Conservation (phyloP, 768 basidiomycete species). For the Mycena capillaripes region DNA sequence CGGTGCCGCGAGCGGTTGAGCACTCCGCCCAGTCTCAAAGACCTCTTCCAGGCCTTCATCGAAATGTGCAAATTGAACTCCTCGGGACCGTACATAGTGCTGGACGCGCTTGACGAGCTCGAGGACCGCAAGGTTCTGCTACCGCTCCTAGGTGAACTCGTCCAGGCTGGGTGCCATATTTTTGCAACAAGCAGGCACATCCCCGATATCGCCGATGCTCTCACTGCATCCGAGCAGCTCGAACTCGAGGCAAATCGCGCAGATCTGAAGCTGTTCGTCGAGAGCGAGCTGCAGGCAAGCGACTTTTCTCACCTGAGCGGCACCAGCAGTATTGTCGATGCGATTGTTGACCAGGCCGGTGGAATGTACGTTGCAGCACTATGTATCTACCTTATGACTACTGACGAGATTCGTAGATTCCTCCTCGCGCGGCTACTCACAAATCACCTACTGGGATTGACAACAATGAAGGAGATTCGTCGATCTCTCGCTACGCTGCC, state of each 20-base stretch:
- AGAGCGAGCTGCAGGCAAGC: conserved; percentile 23
- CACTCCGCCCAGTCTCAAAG: conserved; percentile 20
- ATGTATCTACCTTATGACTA: background rate
- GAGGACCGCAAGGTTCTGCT: conserved; percentile 24
- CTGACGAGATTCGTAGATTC: conserved; percentile 17
- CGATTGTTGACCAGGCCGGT: conserved; percentile 22
- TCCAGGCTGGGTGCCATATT: conserved; percentile 7
- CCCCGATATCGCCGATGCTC: conserved; percentile 25
- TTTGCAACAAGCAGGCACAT: conserved; percentile 29
- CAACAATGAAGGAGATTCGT: conserved; percentile 24
- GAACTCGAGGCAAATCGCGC: conserved; percentile 24
- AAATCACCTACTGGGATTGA: conserved; percentile 23
- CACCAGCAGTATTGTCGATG: conserved; percentile 6
- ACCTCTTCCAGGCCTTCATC: conserved; percentile 8
- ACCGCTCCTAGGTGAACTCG: conserved; percentile 24
- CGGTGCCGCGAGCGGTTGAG: conserved; percentile 26
- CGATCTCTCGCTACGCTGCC: conserved; percentile 18
- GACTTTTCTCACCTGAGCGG: conserved; percentile 5
- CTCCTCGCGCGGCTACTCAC: conserved; percentile 29
- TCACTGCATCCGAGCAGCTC: conserved; percentile 2
- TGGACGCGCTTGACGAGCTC: conserved; percentile 30
- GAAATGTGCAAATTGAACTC: conserved; percentile 21
- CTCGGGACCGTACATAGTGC: conserved; percentile 8
- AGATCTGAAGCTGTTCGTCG: conserved; percentile 26
- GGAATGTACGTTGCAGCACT: conserved; percentile 18